Conservation (phyloP, 192 early-diverging fungal species). For the Coemansia asiatica region DNA sequence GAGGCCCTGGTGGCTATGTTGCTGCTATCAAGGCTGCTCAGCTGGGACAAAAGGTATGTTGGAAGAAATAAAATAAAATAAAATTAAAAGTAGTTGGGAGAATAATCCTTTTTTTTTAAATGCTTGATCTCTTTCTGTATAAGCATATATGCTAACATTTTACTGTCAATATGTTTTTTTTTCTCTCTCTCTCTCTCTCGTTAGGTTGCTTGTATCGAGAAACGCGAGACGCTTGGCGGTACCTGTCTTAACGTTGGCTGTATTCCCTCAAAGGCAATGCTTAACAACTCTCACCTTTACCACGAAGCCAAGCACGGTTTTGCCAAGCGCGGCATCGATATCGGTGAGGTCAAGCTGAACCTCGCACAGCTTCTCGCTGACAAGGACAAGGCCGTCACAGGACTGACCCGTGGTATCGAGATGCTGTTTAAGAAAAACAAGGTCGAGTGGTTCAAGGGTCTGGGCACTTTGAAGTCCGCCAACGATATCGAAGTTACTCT, state of each 20-base stretch:
- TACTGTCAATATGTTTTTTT: no score
- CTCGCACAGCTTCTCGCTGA: constrained; percentile 85
- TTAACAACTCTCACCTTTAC: constrained; percentile 98
- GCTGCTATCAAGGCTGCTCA: constrained; percentile 99
- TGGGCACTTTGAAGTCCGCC: constrained; percentile 75
- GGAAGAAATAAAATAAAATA: no score
- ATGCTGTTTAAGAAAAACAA: constrained; percentile 97
- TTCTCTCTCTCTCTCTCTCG: not conserved
- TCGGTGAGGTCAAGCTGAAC: constrained; percentile 80
- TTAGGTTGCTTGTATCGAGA: constrained; percentile 95
- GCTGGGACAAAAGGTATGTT: constrained; percentile 87
- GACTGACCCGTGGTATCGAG: constrained; percentile 91
- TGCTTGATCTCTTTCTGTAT: no score
- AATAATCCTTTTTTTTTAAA: no score
- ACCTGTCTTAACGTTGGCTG: constrained; percentile 99
- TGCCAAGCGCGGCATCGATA: constrained; percentile 91
- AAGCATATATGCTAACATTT: no score
- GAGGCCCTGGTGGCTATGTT: constrained; percentile 97
- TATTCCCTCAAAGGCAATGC: constrained; percentile 98
- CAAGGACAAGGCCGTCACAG: constrained; percentile 84
- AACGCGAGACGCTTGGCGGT: constrained; percentile 91
- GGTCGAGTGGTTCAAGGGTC: constrained; percentile 94
- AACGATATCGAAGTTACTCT: constrained; percentile 82
- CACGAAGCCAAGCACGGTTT: constrained; percentile 92
- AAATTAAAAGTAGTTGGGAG: no score